These are phyloP conservation scores for Yamadazyma philogaea DNA, from an alignment of 805 yeast genomes.

Conservation along the genomic window DNA sequence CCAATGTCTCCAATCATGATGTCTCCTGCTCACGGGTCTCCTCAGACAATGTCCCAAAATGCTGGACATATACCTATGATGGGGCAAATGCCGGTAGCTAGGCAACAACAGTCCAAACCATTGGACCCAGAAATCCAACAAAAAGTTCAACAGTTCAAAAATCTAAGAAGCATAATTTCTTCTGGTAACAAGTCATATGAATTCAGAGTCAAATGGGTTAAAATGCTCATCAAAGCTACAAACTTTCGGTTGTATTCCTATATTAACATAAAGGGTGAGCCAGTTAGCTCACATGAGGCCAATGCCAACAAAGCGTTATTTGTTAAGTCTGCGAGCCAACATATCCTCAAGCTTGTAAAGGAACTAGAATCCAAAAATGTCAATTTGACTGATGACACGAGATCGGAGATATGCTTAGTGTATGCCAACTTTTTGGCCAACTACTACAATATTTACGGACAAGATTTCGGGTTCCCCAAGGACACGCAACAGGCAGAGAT, in stretches of 20 bases:
- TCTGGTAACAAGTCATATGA: constrained; percentile 42
- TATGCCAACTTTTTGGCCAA: constrained; percentile 39
- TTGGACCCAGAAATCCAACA: constrained; percentile 25
- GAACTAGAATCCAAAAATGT: constrained; percentile 26
- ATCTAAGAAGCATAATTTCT: constrained; percentile 34
- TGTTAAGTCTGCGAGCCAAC: constrained; percentile 37
- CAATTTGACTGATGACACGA: constrained; percentile 17
- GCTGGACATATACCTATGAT: background rate
- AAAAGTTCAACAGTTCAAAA: constrained; percentile 33
- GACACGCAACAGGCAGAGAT: constrained; percentile 27
- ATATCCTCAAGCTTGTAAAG: constrained; percentile 32
- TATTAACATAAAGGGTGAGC: constrained; percentile 42
- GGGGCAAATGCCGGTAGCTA: background rate
- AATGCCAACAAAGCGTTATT: constrained; percentile 32
- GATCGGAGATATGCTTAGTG: constrained; percentile 31
- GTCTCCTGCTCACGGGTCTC: background rate
- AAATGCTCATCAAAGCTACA: constrained; percentile 39
- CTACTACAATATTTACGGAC: constrained; percentile 30
- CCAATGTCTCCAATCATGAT: constrained; percentile 3
- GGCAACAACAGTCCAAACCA: background rate
- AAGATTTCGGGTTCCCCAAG: constrained; percentile 34
- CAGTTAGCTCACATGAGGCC: constrained; percentile 27
- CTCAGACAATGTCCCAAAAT: background rate
- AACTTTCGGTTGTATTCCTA: constrained; percentile 38
- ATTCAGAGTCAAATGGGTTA: constrained; percentile 41